Evolutionary conservation across 164 flowering plant genomes (phyloP).

Genomic region (Nymphaea colorata): DNA sequence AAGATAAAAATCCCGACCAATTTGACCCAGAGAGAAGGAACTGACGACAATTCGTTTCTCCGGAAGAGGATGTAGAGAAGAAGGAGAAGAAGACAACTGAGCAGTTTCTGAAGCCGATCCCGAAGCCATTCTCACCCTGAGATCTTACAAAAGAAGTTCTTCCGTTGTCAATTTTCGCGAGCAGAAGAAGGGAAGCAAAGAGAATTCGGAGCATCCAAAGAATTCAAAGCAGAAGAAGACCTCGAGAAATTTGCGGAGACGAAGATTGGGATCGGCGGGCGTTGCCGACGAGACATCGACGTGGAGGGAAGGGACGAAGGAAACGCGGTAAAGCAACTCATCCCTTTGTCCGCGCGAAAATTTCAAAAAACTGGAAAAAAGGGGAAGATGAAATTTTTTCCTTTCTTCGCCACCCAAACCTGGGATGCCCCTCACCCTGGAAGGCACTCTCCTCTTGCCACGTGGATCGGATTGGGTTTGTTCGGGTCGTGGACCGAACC

Average conservation of each 20-base stretch:
- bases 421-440: too few species aligned
- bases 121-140: constrained; percentile 25
- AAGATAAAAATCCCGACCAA: background rate
- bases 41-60: constrained; percentile 35
- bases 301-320: background rate
- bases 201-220: background rate
- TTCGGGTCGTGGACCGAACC: too few species aligned
- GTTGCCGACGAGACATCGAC: constrained; percentile 1
- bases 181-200: background rate
- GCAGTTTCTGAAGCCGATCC: background rate
- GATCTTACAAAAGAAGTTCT: constrained; percentile 2
- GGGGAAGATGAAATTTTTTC: too few species aligned
- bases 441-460: too few species aligned
- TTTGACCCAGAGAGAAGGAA: background rate
- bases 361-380: too few species aligned
- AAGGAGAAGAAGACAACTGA: constrained; percentile 11
- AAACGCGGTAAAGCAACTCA: too few species aligned
- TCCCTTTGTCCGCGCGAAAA: too few species aligned
- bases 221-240: background rate
- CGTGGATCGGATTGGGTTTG: too few species aligned
- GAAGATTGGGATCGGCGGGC: constrained; percentile 3
- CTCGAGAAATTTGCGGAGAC: background rate
- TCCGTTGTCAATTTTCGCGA: background rate
- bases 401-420: too few species aligned
- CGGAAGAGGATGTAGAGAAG: constrained; percentile 35